phyloP scores from a whole-genome alignment of 768 basidiomycete genomes.

The Wakefieldia striispora region DNA sequence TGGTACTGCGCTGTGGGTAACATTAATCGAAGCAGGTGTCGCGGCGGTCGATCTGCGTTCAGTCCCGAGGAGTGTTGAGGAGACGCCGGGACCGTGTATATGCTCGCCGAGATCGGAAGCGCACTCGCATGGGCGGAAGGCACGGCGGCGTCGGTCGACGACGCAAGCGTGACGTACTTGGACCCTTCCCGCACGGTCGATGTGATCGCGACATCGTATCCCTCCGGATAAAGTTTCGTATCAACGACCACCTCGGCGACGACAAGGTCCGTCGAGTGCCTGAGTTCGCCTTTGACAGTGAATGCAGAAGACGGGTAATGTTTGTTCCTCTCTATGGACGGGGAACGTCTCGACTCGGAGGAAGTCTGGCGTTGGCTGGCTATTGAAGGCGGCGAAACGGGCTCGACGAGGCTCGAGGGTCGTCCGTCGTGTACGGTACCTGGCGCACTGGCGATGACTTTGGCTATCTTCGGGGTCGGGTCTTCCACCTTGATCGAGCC shows the following conservation, averaged over 20 bases:
- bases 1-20: conserved; percentile 84
- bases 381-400: conserved; percentile 25
- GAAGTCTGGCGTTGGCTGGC: conserved; percentile 18
- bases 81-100: conserved; percentile 80
- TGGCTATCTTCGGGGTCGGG: conserved; percentile 42
- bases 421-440: conserved; percentile 18
- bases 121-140: conserved; percentile 8
- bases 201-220: conserved; percentile 56
- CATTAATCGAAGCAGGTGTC: conserved; percentile 75
- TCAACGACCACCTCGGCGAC: conserved; percentile 81
- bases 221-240: conserved; percentile 73
- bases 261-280: conserved; percentile 63
- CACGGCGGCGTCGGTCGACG: conserved; percentile 3
- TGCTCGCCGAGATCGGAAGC: conserved; percentile 55
- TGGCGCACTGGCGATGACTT: conserved; percentile 29
- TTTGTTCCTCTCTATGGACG: conserved; percentile 34
- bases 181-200: conserved; percentile 43
- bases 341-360: conserved; percentile 29
- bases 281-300: conserved; percentile 59
- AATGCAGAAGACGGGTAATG: conserved; percentile 47
- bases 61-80: conserved; percentile 74
- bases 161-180: conserved; percentile 36
- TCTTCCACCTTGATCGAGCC: conserved; percentile 30
- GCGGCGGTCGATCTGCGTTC: conserved; percentile 47
- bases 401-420: conserved; percentile 9